Evolutionary conservation across 805 yeast species (phyloP), one percentile per base, ranked within the genome.

Genomic region (Schwanniomyces polymorphus): DNA sequence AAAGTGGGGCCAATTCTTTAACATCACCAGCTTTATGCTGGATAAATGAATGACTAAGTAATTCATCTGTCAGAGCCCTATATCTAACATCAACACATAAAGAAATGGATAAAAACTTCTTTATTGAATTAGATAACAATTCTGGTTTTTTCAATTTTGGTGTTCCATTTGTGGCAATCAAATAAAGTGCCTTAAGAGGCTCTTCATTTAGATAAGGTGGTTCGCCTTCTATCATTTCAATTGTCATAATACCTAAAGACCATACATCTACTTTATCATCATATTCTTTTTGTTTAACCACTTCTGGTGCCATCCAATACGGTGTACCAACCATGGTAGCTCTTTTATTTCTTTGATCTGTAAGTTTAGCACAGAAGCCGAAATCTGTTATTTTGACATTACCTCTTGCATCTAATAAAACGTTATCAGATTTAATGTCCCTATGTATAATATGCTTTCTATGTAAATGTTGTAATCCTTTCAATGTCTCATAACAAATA

Each of bases 231-330:
- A 86, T 86, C 94, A 86, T 86, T 61, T 86, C 94, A 54, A 86
- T 87, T 3, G 91, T 84, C 94, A 86, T 86, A 53, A 86, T 87
- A 40, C 94, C 94, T 48, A 86, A 67, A 3, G 89, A 83, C 94
- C 94, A 86, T 21, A 87, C 84, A 59, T 86, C 94, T 25, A 86
- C 90, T 61, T 87, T 87, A 43, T 86, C 88, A 42, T 86, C 94
- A 59, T 86, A 86, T 53, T 86, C 90, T 58, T 86, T 85, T 58
- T 85, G 88, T 55, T 81, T 82, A 34, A 86, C 91, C 39, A 86
- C 91, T 65, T 86, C 94, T 1, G 94, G 94, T 0, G 94, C 94
- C 94, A 86, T 86, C 94, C 94, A 86, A 65, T 86, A 86, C 8
- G 94, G 92, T 1, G 94, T 86, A 6, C 94, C 94, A 4, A 86